These are phyloP conservation scores for Trichoderma atroviride DNA, from an alignment of 2,329 filamentous ascomycete species.

Conservation along the genomic window DNA sequence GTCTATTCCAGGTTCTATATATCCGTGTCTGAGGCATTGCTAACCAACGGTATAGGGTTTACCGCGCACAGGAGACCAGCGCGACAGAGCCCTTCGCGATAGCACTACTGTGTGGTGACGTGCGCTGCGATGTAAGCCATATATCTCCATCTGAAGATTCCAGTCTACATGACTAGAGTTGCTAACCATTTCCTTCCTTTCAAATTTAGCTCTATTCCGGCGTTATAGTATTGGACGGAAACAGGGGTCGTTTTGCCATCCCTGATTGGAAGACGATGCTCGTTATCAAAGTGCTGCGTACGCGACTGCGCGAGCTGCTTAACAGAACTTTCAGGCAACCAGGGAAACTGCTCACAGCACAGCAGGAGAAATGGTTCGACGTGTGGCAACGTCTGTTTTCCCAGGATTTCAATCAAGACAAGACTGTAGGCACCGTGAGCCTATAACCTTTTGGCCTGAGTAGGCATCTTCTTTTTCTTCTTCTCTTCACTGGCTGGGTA, in stretches of 20 bases:
- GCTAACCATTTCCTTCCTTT: neutral
- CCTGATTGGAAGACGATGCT: conserved; percentile 89
- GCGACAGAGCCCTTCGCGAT: conserved; percentile 80
- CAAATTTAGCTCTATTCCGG: conserved; percentile 75
- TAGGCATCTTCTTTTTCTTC: neutral
- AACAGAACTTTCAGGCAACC: conserved; percentile 70
- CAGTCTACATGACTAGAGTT: neutral
- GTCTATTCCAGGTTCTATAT: neutral
- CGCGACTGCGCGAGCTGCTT: conserved; percentile 74
- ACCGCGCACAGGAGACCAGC: conserved; percentile 89
- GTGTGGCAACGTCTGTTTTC: conserved; percentile 73
- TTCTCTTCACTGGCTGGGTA: neutral
- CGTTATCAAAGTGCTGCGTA: conserved; percentile 79
- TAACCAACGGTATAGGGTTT: conserved; percentile 55
- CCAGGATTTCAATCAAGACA: conserved; percentile 48
- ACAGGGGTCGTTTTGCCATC: conserved; percentile 79
- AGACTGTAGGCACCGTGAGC: neutral
- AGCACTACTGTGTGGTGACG: conserved; percentile 82
- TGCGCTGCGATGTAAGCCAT: conserved; percentile 73
- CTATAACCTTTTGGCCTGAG: neutral
- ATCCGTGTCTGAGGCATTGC: neutral
- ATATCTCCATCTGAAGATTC: neutral
- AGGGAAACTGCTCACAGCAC: conserved; percentile 62
- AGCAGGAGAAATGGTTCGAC: conserved; percentile 74
- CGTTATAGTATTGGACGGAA: conserved; percentile 83